phyloP scores from a whole-genome alignment of 257 asterid species.

The Linaria vulgaris region DNA sequence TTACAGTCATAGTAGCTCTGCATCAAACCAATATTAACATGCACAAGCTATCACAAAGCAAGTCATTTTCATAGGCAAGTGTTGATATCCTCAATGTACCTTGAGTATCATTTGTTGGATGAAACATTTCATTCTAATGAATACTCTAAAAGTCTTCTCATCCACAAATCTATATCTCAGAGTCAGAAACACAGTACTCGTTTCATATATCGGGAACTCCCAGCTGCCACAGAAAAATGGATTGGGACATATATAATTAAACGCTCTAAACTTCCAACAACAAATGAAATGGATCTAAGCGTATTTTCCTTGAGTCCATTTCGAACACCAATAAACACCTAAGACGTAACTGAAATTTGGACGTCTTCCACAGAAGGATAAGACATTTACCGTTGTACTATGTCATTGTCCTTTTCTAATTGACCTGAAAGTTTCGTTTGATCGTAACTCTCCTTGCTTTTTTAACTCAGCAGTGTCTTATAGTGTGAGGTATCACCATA shows the following conservation, averaged over 20 bases:
- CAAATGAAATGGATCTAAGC: constrained; percentile 16
- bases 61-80: constrained; percentile 11
- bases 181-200: constrained; percentile 1
- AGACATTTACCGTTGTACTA: constrained; percentile 38
- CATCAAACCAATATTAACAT: too few species aligned
- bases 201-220: neutral
- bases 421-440: constrained; percentile 22
- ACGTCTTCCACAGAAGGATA: constrained; percentile 16
- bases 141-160: neutral
- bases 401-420: constrained; percentile 48
- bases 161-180: constrained; percentile 11
- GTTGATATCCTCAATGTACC: constrained; percentile 12
- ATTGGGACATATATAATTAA: neutral
- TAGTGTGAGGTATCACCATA: constrained; percentile 31
- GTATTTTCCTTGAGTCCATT: constrained; percentile 25
- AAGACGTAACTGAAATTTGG: too few species aligned
- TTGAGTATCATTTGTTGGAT: neutral
- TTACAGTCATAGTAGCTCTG: too few species aligned
- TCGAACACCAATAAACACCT: constrained; percentile 32
- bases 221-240: neutral
- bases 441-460: neutral
- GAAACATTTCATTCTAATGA: constrained; percentile 1
- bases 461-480: constrained; percentile 29
- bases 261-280: constrained; percentile 23
- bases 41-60: neutral